Base-by-base conservation (phyloP, 306 rosid genomes). In the Cercis canadensis region DNA sequence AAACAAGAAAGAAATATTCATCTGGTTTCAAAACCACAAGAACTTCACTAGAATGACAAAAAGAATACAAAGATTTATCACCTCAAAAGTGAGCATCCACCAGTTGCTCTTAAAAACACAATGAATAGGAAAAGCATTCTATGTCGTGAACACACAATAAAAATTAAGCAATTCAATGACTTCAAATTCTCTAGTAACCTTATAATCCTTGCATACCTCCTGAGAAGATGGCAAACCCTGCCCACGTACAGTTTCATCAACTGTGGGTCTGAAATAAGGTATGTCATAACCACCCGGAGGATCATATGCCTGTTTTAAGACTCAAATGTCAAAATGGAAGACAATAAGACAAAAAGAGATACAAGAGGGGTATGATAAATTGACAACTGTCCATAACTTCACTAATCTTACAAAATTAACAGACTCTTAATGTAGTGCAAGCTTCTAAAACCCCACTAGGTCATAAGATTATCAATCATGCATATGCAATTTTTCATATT, bases 291-390 rank as follows among this genome's bases (percentile, higher is more conserved):
- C 87, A 64, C 85, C 54, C 60, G 89, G 92, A 55, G 89, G 85
- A 80, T 95, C 96, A n/a, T 91, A 95, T 5, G 96, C 97, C 99
- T 95, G 90, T 73, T 69, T 66, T 49, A 39, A 75, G 73, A 84
- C 17, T 40, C 31, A 73, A 64, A 47, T 0, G 67, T 85, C 67
- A 79, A n/a, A n/a, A 75, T 13, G 11, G 37, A 68, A 50, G 34
- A 31, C 47, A 34, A 52, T 13, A 64, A 62, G 10, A 51, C 55
- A 63, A 53, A 66, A 69, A 17, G 29, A 40, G 51, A 62, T 53
- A 36, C 50, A 34, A 24, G 3, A 24, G 29, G 29, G 29, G 29
- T 1, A 24, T 24, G 29, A 24, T 24, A 24, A 24, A 24, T 24
- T 24, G 29, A 24, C n/a, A 24, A 24, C 29, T 24, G 29, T 24